Conservation (phyloP, 768 basidiomycete genomes). For the Basidioascus undulatus region DNA sequence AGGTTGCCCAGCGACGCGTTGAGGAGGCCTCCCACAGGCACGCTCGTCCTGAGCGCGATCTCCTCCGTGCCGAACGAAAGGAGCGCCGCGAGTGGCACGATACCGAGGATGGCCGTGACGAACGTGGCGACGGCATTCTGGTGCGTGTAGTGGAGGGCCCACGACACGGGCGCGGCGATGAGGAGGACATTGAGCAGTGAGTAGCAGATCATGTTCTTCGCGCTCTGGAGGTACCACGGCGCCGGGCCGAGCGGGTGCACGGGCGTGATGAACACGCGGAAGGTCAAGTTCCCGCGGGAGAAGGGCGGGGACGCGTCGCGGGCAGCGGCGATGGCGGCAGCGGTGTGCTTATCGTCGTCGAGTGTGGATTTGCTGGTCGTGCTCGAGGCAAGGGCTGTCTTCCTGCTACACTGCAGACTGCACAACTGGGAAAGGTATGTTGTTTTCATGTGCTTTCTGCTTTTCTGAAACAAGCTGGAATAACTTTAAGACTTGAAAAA, state of each 20-base stretch:
- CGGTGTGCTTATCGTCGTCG: no score
- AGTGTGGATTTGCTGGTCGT: no score
- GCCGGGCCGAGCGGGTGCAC: constrained; percentile 17
- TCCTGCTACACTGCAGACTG: no score
- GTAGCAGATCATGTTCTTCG: constrained; percentile 18
- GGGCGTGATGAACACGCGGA: no score
- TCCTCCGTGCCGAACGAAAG: constrained; percentile 32
- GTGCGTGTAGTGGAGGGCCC: constrained; percentile 27
- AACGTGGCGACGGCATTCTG: constrained; percentile 27
- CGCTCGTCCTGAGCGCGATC: constrained; percentile 26
- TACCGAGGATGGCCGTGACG: constrained; percentile 26
- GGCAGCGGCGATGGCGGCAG: no score
- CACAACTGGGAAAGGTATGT: no score
- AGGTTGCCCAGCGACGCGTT: constrained; percentile 32
- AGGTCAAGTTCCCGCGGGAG: no score
- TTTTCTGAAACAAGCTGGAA: no score
- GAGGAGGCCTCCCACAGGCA: constrained; percentile 29
- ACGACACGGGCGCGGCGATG: constrained; percentile 28
- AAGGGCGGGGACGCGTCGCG: no score
- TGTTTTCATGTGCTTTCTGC: no score
- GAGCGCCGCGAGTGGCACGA: constrained; percentile 29
- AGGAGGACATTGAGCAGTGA: constrained; percentile 25
- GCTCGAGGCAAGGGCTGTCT: no score
- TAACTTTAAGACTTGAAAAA: no score
- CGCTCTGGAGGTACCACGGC: constrained; percentile 20